Conservation (phyloP, 2,329 filamentous ascomycete species). For the Claviceps arundinis region DNA sequence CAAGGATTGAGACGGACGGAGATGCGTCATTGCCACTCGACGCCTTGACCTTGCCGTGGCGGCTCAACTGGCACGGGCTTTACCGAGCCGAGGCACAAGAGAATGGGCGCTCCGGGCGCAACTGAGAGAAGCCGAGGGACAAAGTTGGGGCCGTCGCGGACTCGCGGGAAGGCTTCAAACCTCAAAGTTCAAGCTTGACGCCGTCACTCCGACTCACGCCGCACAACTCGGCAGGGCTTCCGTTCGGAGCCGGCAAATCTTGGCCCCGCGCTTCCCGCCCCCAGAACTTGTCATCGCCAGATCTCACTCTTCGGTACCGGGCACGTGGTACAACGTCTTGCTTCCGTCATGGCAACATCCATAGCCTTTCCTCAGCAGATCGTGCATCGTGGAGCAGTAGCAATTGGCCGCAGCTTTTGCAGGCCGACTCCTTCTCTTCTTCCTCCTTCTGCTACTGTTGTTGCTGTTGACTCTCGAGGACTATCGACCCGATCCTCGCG, state of each 20-base stretch:
- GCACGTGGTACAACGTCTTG: not conserved
- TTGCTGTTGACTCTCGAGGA: not conserved
- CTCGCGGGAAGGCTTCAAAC: too few relatives aligned
- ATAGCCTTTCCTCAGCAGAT: not conserved
- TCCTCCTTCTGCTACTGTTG: too few relatives aligned
- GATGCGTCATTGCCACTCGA: too few relatives aligned
- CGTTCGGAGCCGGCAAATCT: conserved; percentile 6
- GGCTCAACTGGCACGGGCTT: too few relatives aligned
- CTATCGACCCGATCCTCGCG: conserved; percentile 3
- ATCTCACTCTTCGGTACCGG: not conserved
- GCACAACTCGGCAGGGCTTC: too few relatives aligned
- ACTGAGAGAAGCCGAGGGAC: conserved; percentile 3
- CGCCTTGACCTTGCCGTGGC: too few relatives aligned
- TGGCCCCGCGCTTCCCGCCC: not conserved
- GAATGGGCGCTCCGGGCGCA: not conserved
- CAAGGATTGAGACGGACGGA: too few relatives aligned
- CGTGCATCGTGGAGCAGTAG: not conserved
- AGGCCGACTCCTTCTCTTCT: not conserved
- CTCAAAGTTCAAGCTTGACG: too few relatives aligned
- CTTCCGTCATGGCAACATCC: not conserved
- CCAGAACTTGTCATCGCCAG: too few relatives aligned
- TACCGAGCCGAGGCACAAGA: conserved; percentile 3
- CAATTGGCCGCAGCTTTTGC: not conserved
- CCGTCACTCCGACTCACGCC: too few relatives aligned
- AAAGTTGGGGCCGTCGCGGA: not conserved